Percentiles rank a stretch among this genome's conserved stretches.
phyloP scores from a whole-genome alignment of 2,329 filamentous ascomycete species.

The Cadophora luteo-olivacea region DNA sequence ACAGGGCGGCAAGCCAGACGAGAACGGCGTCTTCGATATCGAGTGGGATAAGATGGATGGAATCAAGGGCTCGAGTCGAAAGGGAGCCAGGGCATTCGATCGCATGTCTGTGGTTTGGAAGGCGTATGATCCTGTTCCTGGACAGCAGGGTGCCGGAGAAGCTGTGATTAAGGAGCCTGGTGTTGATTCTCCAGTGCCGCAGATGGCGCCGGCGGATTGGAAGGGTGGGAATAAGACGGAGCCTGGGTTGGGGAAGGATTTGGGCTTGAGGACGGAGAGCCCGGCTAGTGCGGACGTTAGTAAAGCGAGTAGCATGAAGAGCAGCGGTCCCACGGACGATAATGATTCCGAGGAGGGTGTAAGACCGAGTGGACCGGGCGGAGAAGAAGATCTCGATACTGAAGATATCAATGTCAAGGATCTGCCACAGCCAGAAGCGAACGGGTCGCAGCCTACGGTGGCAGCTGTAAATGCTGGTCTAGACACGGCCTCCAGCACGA shows the following conservation, averaged over 20 bases:
- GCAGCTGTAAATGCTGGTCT: conserved; percentile 35
- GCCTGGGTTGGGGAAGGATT: conserved; percentile 61
- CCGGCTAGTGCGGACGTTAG: conserved; percentile 72
- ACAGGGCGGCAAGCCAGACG: conserved; percentile 66
- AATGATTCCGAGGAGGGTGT: conserved; percentile 38
- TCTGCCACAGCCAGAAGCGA: conserved; percentile 34
- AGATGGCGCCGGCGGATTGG: conserved; percentile 76
- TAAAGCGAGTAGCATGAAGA: conserved; percentile 72
- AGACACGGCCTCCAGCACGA: conserved; percentile 42
- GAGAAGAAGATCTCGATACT: conserved; percentile 37
- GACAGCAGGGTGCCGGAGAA: conserved; percentile 30
- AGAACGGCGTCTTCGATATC: conserved; percentile 74
- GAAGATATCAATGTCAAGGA: conserved; percentile 31
- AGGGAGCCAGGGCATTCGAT: conserved; percentile 84
- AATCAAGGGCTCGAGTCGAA: conserved; percentile 86
- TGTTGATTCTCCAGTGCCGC: conserved; percentile 70
- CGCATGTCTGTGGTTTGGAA: conserved; percentile 87
- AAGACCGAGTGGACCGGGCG: conserved; percentile 37
- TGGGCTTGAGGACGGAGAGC: conserved; percentile 72
- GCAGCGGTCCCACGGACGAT: conserved; percentile 35
- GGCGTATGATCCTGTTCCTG: conserved; percentile 43
- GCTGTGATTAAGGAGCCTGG: conserved; percentile 69
- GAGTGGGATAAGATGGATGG: conserved; percentile 88
- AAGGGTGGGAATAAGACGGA: conserved; percentile 60
- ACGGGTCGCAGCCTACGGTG: conserved; percentile 35